Percentiles rank a stretch among this genome's conserved stretches.
phyloP scores from a whole-genome alignment of 1,139 yeast genomes.

The Zhuliangozyma parablackwelliae region DNA sequence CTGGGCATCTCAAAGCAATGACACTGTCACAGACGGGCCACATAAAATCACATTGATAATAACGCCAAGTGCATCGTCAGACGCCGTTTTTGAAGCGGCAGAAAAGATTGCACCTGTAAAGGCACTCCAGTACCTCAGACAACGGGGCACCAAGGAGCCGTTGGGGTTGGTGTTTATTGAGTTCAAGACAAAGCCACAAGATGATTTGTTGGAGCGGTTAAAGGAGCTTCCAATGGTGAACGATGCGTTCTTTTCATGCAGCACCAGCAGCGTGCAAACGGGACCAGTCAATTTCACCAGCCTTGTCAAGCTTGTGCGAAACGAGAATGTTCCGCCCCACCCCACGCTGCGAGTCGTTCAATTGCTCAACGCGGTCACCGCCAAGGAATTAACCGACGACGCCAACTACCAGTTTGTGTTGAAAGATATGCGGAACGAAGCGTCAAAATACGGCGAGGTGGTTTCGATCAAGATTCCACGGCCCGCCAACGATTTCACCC shows the following conservation, averaged over 20 bases:
- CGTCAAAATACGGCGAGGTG: conserved; percentile 51
- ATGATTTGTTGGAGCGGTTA: conserved; percentile 13
- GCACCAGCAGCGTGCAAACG: conserved; percentile 32
- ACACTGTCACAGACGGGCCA: conserved; percentile 32
- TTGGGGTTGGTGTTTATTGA: conserved; percentile 41
- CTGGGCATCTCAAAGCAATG: conserved; percentile 18
- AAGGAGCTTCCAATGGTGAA: conserved; percentile 15
- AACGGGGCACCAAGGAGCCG: conserved; percentile 33
- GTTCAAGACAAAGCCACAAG: conserved; percentile 14
- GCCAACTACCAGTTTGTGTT: conserved; percentile 45
- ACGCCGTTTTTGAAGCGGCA: conserved; percentile 24
- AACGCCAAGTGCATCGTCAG: conserved; percentile 21
- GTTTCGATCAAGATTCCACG: conserved; percentile 59
- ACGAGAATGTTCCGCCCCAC: conserved; percentile 32
- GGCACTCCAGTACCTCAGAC: conserved; percentile 30
- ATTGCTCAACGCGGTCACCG: conserved; percentile 60
- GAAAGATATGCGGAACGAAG: conserved; percentile 52
- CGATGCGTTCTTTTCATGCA: conserved; percentile 32
- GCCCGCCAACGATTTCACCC: conserved; percentile 50
- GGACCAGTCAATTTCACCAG: conserved; percentile 29
- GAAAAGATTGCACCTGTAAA: conserved; percentile 19
- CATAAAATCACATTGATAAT: conserved; percentile 29
- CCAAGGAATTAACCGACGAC: conserved; percentile 58
- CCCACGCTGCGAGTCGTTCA: conserved; percentile 55
- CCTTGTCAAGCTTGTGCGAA: conserved; percentile 29